A percentile compares a stretch with the other conserved stretches of the same genome.
phyloP scores from a whole-genome alignment of 2,329 filamentous ascomycete genomes.

The Myriosclerotinia scirpicola region DNA sequence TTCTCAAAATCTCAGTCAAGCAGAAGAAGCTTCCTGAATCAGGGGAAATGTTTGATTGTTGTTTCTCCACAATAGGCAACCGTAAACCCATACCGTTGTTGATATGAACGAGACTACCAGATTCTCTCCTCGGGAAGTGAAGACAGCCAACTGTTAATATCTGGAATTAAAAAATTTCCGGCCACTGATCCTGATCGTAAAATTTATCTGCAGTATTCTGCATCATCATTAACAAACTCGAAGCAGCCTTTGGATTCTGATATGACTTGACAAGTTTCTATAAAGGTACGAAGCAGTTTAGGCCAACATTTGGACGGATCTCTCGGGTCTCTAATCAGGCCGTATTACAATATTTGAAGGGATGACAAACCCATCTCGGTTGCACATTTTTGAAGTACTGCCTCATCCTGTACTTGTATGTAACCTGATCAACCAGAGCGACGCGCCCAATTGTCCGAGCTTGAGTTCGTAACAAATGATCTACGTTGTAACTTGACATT shows the following conservation, averaged over 20 bases:
- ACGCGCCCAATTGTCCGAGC: constrained; percentile 11
- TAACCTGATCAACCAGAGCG: background rate
- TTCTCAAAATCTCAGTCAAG: background rate
- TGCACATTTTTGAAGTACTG: background rate
- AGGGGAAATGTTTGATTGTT: background rate
- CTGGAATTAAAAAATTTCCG: background rate
- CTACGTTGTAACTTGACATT: background rate
- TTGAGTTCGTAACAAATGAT: constrained; percentile 15
- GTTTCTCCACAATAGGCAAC: constrained; percentile 12
- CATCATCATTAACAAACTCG: background rate
- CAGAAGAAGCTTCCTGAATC: constrained; percentile 44
- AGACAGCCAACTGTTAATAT: background rate
- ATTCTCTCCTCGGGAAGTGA: background rate
- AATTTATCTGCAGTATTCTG: background rate
- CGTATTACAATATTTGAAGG: background rate
- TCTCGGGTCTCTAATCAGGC: background rate
- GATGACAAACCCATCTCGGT: background rate
- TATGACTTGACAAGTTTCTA: background rate
- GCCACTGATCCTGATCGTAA: background rate
- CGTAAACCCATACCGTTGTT: background rate
- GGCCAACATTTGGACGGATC: background rate
- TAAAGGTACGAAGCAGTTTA: background rate
- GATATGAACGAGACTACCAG: background rate
- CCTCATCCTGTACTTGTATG: background rate
- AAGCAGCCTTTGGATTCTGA: background rate